Evolutionary conservation across 768 basidiomycete genomes (phyloP).

Genomic region (Chalciporus sphaerocephalus): DNA sequence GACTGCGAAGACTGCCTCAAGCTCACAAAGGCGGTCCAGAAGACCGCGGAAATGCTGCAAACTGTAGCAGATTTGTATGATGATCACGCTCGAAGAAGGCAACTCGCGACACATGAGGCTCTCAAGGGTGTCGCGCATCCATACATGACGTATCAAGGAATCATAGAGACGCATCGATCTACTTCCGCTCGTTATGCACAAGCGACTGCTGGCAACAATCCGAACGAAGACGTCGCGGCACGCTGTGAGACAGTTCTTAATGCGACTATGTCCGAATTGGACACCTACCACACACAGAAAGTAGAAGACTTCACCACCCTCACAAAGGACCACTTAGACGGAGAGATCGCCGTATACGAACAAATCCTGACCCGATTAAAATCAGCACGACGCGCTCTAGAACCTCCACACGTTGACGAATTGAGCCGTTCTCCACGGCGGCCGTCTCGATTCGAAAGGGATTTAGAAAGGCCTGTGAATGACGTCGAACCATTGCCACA

Average conservation of each 20-base stretch:
- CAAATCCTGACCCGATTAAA: conserved; percentile 61
- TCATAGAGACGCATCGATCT: conserved; percentile 71
- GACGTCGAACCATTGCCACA: conserved; percentile 49
- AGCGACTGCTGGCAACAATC: conserved; percentile 35
- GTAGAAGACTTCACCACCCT: conserved; percentile 59
- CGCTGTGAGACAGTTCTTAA: conserved; percentile 88
- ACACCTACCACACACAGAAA: conserved; percentile 73
- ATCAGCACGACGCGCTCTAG: conserved; percentile 52
- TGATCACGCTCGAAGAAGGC: conserved; percentile 69
- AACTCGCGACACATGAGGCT: conserved; percentile 69
- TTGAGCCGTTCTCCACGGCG: conserved; percentile 50
- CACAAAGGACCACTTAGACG: conserved; percentile 67
- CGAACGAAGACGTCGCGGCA: conserved; percentile 59
- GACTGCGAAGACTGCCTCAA: conserved; percentile 72
- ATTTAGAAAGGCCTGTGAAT: conserved; percentile 54
- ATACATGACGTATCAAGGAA: conserved; percentile 60
- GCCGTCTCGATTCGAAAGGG: conserved; percentile 73
- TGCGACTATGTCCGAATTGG: conserved; percentile 85
- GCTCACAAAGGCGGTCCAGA: conserved; percentile 74
- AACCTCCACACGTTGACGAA: conserved; percentile 43
- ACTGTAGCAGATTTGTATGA: conserved; percentile 76
- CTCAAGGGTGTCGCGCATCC: conserved; percentile 77
- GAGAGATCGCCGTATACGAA: conserved; percentile 72
- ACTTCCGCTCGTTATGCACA: conserved; percentile 64
- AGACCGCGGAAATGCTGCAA: conserved; percentile 67